phyloP scores from a whole-genome alignment of 2,329 filamentous ascomycete species.

The Claviceps purpurea region DNA sequence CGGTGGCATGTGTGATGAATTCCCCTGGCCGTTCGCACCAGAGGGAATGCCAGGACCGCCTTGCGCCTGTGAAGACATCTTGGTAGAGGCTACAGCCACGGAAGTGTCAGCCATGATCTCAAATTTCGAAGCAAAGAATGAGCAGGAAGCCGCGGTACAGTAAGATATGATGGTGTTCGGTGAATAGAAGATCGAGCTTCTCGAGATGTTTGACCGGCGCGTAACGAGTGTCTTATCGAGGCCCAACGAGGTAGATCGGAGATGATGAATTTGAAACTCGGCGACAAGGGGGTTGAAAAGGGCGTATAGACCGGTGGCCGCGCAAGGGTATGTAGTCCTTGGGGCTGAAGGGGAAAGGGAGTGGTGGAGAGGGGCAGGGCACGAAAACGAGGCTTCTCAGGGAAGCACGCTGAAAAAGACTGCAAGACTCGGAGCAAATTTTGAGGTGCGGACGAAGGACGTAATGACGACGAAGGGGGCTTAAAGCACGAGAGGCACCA shows the following conservation, averaged over 20 bases:
- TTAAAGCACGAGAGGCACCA: conserved; percentile 3
- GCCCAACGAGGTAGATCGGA: neutral
- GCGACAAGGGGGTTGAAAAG: neutral
- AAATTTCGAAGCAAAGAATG: neutral
- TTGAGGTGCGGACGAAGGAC: neutral
- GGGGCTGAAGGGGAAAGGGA: neutral
- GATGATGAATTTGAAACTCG: neutral
- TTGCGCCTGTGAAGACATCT: conserved; percentile 57
- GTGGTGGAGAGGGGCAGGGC: neutral
- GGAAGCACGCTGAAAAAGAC: conserved; percentile 1
- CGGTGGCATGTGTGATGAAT: conserved; percentile 71
- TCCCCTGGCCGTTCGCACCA: conserved; percentile 56
- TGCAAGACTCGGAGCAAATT: conserved; percentile 4
- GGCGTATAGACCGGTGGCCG: neutral
- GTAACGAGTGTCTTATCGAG: neutral
- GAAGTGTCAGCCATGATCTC: conserved; percentile 64
- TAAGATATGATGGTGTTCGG: conserved; percentile 1
- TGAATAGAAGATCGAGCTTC: neutral
- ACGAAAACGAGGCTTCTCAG: neutral
- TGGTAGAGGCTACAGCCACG: conserved; percentile 45
- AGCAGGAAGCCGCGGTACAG: neutral
- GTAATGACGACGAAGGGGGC: conserved; percentile 2
- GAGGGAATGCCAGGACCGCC: conserved; percentile 39
- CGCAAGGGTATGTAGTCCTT: neutral
- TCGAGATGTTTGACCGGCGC: neutral